Evolutionary conservation across 345 rosid species (phyloP), one percentile per base, ranked within the genome.

Genomic region (Lenwebbia sp.): DNA sequence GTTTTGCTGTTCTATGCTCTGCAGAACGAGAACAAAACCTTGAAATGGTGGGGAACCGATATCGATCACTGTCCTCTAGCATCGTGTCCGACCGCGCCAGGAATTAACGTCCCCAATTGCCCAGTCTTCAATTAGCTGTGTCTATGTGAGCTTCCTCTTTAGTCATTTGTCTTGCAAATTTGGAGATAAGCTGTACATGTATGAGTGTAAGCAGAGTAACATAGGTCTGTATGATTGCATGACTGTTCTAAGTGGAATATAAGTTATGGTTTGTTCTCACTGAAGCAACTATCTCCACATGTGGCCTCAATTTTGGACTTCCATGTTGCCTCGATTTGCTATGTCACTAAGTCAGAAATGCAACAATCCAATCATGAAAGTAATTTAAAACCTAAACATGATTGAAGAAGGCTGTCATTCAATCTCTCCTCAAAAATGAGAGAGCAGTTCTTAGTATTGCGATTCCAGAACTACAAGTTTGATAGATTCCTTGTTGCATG

Each of bases 61-160:
- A n/a, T 91, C 40, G 99, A 96, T 84, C 99, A 96, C 88, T 98
- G 99, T 56, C 98, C 98, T 54, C 92, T 96, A 40, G 99, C 99
- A 0, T 26, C 93, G 1, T 96, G 99, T 52, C 98, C 98, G 0
- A 94, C 99, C 0, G 95, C 94, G 28, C 96, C 96, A 3, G 99
- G 99, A 11, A 92, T 95, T 70, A 70, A 12, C 19, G 96, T 85
- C 51, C 82, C 93, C 40, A 94, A 94, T 57, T 96, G 98, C 83
- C 99, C 96, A 0, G 93, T 92, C 54, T 92, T 88, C 86, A 87
- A 58, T 84, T 88, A 85, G 83, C 86, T 76, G 75, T 23, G 83
- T 49, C 47, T 37, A 17, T 70, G 78, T 4, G 13, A 70, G 78
- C 78, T 37, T 70, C 47, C 78, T 37, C 23, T 19, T 37, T 70